Evolutionary conservation across 2,329 filamentous ascomycete genomes (phyloP).

Genomic region (Fusarium sororula): DNA sequence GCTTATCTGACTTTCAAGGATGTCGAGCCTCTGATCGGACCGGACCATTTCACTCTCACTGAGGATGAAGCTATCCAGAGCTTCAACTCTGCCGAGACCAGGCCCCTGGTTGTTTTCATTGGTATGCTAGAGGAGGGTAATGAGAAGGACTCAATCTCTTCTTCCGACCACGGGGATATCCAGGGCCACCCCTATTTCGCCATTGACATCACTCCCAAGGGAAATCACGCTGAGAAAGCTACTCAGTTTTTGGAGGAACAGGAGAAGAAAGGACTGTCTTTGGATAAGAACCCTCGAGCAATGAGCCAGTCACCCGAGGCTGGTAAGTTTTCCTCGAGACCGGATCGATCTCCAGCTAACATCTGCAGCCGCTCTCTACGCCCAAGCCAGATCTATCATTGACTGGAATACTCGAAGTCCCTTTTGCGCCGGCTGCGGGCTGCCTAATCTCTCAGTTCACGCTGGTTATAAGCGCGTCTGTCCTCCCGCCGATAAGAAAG

Average conservation of each 20-base stretch:
- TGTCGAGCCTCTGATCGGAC: constrained; percentile 74
- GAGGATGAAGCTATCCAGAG: constrained; percentile 78
- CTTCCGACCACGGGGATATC: constrained; percentile 70
- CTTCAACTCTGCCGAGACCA: constrained; percentile 76
- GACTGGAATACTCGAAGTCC: constrained; percentile 96
- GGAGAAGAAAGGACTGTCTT: constrained; percentile 67
- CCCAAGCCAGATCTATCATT: constrained; percentile 84
- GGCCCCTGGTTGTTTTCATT: constrained; percentile 82
- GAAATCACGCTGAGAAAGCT: constrained; percentile 68
- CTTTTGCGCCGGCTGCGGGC: constrained; percentile 90
- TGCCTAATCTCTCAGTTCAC: constrained; percentile 80
- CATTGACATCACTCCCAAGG: constrained; percentile 83
- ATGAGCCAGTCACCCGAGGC: constrained; percentile 68
- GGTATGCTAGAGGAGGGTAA: constrained; percentile 78
- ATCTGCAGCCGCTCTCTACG: constrained; percentile 81
- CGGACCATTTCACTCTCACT: constrained; percentile 73
- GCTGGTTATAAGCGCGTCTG: constrained; percentile 84
- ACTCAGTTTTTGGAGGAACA: constrained; percentile 55
- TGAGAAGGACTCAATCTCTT: constrained; percentile 43
- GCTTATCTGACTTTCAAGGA: constrained; percentile 75
- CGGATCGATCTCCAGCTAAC: constrained; percentile 4
- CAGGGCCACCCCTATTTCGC: constrained; percentile 87
- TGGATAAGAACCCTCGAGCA: constrained; percentile 72
- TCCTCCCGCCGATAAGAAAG: constrained; percentile 72
- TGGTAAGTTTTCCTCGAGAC: constrained; percentile 55